Conservation (phyloP, 2,329 filamentous ascomycete species). For the Ascochyta lentis region DNA sequence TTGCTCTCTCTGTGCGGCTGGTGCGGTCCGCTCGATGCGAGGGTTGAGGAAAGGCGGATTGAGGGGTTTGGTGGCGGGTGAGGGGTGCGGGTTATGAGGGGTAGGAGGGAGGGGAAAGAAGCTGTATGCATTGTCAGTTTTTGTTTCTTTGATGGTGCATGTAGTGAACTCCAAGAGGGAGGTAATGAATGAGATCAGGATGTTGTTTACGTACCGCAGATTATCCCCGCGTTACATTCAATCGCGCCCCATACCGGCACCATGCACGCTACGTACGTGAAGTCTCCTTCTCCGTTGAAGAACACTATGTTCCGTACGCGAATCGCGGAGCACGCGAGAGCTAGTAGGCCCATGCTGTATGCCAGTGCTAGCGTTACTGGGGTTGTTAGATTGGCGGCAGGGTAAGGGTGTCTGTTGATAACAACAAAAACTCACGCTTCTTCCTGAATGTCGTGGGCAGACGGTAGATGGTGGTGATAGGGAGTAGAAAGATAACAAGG, state of each 20-base stretch:
- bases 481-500: background rate
- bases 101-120: background rate
- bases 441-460: background rate
- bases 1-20: no score
- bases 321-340: background rate
- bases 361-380: background rate
- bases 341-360: background rate
- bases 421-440: background rate
- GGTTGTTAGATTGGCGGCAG: background rate
- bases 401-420: no score
- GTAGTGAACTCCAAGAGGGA: no score
- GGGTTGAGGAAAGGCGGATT: no score
- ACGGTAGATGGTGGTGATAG: background rate
- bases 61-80: background rate
- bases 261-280: background rate
- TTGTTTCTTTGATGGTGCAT: no score
- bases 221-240: background rate
- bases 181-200: no score
- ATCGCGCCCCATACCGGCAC: background rate
- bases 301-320: background rate
- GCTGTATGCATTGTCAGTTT: background rate
- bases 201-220: background rate
- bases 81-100: background rate
- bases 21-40: no score
- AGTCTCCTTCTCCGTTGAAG: conserved; percentile 1